phyloP scores from a whole-genome alignment of 768 basidiomycete genomes.

The Trametes sanguinea region DNA sequence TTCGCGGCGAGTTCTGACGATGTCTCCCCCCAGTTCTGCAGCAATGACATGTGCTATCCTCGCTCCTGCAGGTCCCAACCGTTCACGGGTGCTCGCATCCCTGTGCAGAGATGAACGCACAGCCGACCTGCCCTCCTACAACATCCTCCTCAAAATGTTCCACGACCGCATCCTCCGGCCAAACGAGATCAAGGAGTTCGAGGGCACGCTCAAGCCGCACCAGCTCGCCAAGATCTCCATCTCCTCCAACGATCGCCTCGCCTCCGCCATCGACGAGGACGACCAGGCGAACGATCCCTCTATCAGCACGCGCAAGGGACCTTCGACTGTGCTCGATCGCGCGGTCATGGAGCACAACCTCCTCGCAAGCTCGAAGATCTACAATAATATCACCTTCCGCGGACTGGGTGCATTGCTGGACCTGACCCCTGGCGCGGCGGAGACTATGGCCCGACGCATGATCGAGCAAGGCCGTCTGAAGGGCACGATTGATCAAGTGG shows the following conservation, averaged over 20 bases:
- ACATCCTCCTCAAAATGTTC: slow-evolving; percentile 97
- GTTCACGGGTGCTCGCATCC: slow-evolving; percentile 89
- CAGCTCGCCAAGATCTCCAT: slow-evolving; percentile 92
- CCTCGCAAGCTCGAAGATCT: slow-evolving; percentile 94
- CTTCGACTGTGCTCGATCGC: slow-evolving; percentile 92
- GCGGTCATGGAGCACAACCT: slow-evolving; percentile 99
- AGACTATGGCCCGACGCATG: slow-evolving; percentile 98
- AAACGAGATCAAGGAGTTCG: slow-evolving; percentile 87
- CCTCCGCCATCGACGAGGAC: slow-evolving; percentile 61
- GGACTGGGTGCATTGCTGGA: slow-evolving; percentile 92
- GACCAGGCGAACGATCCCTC: slow-evolving; percentile 51
- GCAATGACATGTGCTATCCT: slow-evolving; percentile 96
- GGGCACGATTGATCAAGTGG: slow-evolving; percentile 95
- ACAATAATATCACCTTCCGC: slow-evolving; percentile 94
- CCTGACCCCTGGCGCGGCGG: slow-evolving; percentile 88
- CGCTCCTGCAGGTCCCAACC: slow-evolving; percentile 95
- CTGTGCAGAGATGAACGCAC: slow-evolving; percentile 94
- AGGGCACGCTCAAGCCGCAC: slow-evolving; percentile 83
- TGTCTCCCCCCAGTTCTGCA: slow-evolving; percentile 56
- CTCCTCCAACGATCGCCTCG: slow-evolving; percentile 79
- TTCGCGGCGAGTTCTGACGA: background rate
- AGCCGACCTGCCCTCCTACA: slow-evolving; percentile 73
- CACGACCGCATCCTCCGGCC: slow-evolving; percentile 95
- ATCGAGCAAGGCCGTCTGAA: slow-evolving; percentile 95
- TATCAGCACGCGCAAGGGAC: slow-evolving; percentile 80